Conservation (phyloP, 1,284 basidiomycete species). For the Lentinula novae-zelandiae region DNA sequence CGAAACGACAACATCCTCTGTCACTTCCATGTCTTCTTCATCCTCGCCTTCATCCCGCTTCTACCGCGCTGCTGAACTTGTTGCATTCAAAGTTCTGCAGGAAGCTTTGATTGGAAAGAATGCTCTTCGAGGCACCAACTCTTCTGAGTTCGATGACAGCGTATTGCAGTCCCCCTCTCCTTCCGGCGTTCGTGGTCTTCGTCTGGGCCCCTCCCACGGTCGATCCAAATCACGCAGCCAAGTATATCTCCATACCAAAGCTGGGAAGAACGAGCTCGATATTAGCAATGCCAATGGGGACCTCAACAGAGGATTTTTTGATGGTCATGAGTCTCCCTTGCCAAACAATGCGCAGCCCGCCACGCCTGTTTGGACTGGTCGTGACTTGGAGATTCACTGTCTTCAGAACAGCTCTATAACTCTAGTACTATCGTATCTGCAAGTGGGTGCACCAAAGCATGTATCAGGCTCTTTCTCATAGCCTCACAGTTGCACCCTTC, state of each 20-base stretch:
- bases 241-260: slow-evolving; percentile 57
- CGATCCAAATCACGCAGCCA: slow-evolving; percentile 71
- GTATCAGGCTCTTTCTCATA: slow-evolving; percentile 13
- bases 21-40: slow-evolving; percentile 28
- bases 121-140: slow-evolving; percentile 25
- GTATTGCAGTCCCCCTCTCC: slow-evolving; percentile 13
- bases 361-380: slow-evolving; percentile 59
- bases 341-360: slow-evolving; percentile 29
- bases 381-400: slow-evolving; percentile 65
- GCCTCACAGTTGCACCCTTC: slow-evolving; percentile 10
- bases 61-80: slow-evolving; percentile 61
- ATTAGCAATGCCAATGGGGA: slow-evolving; percentile 25
- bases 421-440: slow-evolving; percentile 51
- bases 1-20: slow-evolving; percentile 31
- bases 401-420: slow-evolving; percentile 69
- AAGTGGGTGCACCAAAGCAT: slow-evolving; percentile 39
- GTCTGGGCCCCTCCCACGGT: slow-evolving; percentile 33
- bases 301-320: slow-evolving; percentile 30
- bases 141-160: slow-evolving; percentile 13
- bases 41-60: slow-evolving; percentile 41
- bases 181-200: slow-evolving; percentile 16
- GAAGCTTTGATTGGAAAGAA: slow-evolving; percentile 67
- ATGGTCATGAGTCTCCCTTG: slow-evolving; percentile 25
- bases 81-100: slow-evolving; percentile 79
- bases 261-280: slow-evolving; percentile 56